Evolutionary conservation across 768 basidiomycete genomes (phyloP).

Genomic region (Mycena amicta): DNA sequence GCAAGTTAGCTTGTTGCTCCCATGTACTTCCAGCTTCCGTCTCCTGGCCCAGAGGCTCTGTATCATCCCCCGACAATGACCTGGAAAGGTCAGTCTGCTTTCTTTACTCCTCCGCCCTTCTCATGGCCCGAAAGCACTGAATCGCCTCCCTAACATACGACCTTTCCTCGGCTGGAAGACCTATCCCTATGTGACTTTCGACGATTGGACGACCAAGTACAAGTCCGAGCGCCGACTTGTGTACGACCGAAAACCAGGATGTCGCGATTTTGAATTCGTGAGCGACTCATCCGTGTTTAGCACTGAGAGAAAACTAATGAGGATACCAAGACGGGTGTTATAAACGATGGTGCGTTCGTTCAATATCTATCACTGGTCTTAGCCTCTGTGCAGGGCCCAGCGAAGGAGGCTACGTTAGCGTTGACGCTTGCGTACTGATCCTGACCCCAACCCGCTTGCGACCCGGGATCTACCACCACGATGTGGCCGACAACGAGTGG

Average conservation of each 20-base stretch:
- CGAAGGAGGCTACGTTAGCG: constrained; percentile 18
- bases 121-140: constrained; percentile 13
- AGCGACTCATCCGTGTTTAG: neutral
- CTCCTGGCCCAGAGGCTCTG: constrained; percentile 10
- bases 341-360: constrained; percentile 15
- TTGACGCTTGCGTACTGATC: constrained; percentile 15
- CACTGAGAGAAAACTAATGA: neutral
- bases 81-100: constrained; percentile 12
- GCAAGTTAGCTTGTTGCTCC: too few species aligned
- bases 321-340: constrained; percentile 20
- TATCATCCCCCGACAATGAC: constrained; percentile 12
- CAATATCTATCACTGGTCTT: neutral
- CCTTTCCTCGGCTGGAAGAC: constrained; percentile 16
- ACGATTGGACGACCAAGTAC: constrained; percentile 12
- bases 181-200: constrained; percentile 9
- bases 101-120: neutral
- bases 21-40: constrained; percentile 14
- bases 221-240: constrained; percentile 11
- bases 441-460: constrained; percentile 16
- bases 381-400: constrained; percentile 3
- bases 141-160: constrained; percentile 14
- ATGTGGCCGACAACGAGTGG: constrained; percentile 14
- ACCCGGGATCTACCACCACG: constrained; percentile 18
- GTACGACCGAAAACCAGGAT: constrained; percentile 16
- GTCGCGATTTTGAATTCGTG: constrained; percentile 13